Conservation (phyloP, 306 rosid genomes). For the Cicer chorassanicum region DNA sequence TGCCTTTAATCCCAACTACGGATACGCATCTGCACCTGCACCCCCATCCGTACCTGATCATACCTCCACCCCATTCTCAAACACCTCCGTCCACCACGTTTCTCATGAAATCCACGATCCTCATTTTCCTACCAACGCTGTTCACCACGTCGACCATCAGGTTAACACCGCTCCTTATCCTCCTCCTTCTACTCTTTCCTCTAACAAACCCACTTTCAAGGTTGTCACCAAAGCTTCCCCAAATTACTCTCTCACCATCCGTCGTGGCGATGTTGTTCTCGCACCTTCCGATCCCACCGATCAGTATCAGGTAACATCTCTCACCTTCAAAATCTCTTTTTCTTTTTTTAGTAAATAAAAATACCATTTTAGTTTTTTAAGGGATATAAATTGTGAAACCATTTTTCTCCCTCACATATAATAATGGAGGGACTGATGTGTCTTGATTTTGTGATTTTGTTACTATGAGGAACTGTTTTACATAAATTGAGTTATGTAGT, state of each 20-base stretch:
- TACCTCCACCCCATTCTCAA: constrained; percentile 6
- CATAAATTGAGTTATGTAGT: too few species aligned
- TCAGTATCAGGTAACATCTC: constrained; percentile 55
- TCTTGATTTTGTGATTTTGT: too few species aligned
- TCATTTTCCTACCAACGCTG: not conserved
- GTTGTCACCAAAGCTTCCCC: constrained; percentile 61
- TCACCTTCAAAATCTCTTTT: not conserved
- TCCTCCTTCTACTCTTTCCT: constrained; percentile 32
- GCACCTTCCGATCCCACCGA: constrained; percentile 58
- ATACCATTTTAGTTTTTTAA: too few species aligned
- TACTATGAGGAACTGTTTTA: too few species aligned
- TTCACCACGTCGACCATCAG: constrained; percentile 50
- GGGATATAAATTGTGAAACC: too few species aligned
- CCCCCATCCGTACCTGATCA: constrained; percentile 42
- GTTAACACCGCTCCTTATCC: not conserved
- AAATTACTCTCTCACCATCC: constrained; percentile 59
- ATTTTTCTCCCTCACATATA: too few species aligned
- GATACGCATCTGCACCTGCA: constrained; percentile 44
- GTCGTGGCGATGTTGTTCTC: constrained; percentile 63
- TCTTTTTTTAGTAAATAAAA: not conserved
- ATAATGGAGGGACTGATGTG: too few species aligned
- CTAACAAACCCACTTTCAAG: constrained; percentile 55
- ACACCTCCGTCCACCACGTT: constrained; percentile 46
- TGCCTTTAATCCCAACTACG: not conserved
- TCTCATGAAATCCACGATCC: constrained; percentile 43